Base-by-base conservation (phyloP, 805 yeast species). In the Lachancea meyersii region DNA sequence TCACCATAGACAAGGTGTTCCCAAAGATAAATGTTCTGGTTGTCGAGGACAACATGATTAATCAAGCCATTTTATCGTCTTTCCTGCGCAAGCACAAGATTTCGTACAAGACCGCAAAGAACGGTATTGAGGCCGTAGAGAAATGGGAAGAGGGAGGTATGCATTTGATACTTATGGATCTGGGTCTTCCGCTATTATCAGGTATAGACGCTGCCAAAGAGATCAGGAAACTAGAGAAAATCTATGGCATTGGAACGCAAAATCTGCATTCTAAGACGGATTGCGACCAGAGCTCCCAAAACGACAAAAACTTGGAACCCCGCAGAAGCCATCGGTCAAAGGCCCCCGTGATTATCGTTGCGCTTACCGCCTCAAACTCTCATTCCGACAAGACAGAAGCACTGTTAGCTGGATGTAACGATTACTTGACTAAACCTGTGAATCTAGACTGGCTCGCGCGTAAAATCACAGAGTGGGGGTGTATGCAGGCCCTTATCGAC, bases 341-440 rank as follows among this genome's bases (percentile, higher is more conserved):
- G 49, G 82, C 95, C 0, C 98, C 99, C 0, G 96, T 94, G n/a
- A 93, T 93, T 44, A 91, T 93, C 40, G 98, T 93, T 17, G 99
- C 99, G 0, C 68, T 93, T 40, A 93, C 99, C 1, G 98, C 98
- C 0, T 81, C 93, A 6, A 84, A 93, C 14, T 76, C 93, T 22
- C 78, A 82, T 11, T 80, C 80, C 23, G 97, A 89, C 64, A 81
- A 85, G 59, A 81, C 86, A 48, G 86, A 86, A 55, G 98, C 98
- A 0, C 70, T 93, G 43, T 84, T 94, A 22, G 96, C 97, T 2
- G 99, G 99, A 36, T 93, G 99, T 65, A 93, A 93, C 57, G 99
- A 93, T 63, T 93, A 83, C 66, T 67, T 93, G 52, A 93, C 97
- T 8, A 93, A 93, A 53, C 99, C 99, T 0, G 97, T 93, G 7